Evolutionary conservation across 1,284 basidiomycete species (phyloP).

Genomic region (Microbotryomycetes sp.): DNA sequence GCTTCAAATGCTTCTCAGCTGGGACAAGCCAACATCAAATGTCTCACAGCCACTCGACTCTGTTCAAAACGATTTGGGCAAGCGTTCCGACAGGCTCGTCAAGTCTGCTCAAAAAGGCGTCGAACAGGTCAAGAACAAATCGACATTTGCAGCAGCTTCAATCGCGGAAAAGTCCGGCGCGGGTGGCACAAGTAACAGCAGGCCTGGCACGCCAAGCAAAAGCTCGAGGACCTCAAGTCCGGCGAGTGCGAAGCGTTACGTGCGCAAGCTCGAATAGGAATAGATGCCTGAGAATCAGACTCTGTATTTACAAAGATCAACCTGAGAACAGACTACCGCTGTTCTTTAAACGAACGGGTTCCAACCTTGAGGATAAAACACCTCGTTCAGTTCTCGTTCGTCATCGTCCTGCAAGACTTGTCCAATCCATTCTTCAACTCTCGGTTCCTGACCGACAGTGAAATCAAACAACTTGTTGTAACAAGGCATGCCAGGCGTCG

Average conservation of each 20-base stretch:
- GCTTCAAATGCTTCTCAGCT: slow-evolving; percentile 63
- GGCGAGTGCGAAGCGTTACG: slow-evolving; percentile 7
- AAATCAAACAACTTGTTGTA: slow-evolving; percentile 34
- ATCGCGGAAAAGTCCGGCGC: not conserved
- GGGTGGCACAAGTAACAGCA: not conserved
- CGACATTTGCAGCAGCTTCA: not conserved
- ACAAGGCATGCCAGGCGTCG: slow-evolving; percentile 15
- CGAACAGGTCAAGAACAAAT: not conserved
- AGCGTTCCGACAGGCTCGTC: too few relatives aligned
- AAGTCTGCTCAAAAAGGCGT: not conserved
- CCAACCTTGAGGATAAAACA: not conserved
- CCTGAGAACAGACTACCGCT: too few relatives aligned
- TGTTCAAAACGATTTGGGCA: not conserved
- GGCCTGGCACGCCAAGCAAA: not conserved
- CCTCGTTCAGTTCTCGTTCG: not conserved
- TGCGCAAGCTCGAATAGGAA: slow-evolving; percentile 14
- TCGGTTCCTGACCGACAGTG: slow-evolving; percentile 11
- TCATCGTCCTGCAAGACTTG: not conserved
- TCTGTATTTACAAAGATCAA: too few relatives aligned
- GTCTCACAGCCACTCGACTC: too few relatives aligned
- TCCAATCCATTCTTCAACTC: slow-evolving; percentile 11
- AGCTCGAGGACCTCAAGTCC: not conserved
- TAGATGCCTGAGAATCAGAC: too few relatives aligned
- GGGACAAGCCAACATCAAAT: slow-evolving; percentile 7
- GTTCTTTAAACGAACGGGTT: not conserved